Evolutionary conservation across 2,329 filamentous ascomycete species (phyloP).

Genomic region (Epichloe uncinata): DNA sequence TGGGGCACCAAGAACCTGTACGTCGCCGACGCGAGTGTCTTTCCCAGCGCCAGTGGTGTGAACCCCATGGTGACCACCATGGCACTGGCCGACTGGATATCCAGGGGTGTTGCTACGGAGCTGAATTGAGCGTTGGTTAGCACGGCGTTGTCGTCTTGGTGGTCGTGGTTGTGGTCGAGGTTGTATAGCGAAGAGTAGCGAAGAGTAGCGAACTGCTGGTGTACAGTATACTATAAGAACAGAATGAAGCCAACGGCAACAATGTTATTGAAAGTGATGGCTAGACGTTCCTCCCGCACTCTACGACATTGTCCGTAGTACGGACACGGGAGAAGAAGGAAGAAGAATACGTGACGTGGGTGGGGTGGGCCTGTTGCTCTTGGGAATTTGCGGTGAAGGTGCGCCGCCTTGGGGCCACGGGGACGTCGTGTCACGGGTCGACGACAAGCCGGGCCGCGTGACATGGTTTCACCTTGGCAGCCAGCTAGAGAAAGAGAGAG

Average conservation of each 20-base stretch:
- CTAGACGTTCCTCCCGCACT: too few species aligned
- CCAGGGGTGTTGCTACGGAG: constrained; percentile 32
- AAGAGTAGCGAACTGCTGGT: too few species aligned
- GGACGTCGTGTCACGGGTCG: not conserved
- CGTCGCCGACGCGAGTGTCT: constrained; percentile 62
- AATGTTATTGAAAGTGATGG: too few species aligned
- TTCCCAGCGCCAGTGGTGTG: constrained; percentile 64
- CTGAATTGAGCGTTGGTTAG: not conserved
- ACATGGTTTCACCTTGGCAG: not conserved
- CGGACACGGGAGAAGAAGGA: too few species aligned
- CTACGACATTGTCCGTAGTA: too few species aligned
- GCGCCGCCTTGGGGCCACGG: not conserved
- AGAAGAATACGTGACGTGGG: too few species aligned
- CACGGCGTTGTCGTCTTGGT: not conserved
- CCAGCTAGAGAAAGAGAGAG: too few species aligned
- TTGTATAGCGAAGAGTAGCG: too few species aligned
- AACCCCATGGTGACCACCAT: constrained; percentile 74
- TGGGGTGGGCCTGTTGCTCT: too few species aligned
- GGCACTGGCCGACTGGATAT: constrained; percentile 55
- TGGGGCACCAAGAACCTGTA: constrained; percentile 55
- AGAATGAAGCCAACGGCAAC: too few species aligned
- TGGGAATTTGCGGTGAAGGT: not conserved
- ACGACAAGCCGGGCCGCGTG: not conserved
- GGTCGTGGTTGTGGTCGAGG: too few species aligned
- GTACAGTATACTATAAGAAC: too few species aligned